phyloP scores from a whole-genome alignment of 176 grass and related monocot species.

The Pontederia crassipes region DNA sequence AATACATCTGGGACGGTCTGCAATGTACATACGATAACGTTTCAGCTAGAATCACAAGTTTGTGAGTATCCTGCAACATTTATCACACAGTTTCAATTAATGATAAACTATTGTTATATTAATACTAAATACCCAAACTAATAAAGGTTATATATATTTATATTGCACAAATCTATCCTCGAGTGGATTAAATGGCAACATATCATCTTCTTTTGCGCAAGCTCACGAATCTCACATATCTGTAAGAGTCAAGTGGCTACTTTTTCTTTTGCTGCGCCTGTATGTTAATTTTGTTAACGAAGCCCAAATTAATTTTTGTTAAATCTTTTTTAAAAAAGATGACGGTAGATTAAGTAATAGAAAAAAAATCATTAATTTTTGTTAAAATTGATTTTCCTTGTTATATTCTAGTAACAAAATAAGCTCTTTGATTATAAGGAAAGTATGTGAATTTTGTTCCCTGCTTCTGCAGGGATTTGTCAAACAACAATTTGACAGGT shows the following conservation, averaged over 20 bases:
- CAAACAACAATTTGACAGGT: too few species aligned
- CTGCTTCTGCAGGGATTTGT: not conserved
- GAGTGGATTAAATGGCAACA: conserved; percentile 24
- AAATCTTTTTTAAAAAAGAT: too few species aligned
- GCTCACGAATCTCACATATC: conserved; percentile 27
- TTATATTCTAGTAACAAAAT: too few species aligned
- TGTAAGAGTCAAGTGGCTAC: conserved; percentile 24
- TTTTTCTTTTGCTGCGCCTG: too few species aligned
- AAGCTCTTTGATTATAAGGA: too few species aligned
- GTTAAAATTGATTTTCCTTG: too few species aligned
- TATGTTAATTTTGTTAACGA: too few species aligned
- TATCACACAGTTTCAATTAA: conserved; percentile 1
- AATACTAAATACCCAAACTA: not conserved
- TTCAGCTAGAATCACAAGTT: conserved; percentile 26
- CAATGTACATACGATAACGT: conserved; percentile 26
- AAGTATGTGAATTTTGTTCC: too few species aligned
- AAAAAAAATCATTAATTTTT: too few species aligned
- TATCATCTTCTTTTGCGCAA: conserved; percentile 31
- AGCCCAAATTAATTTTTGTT: too few species aligned
- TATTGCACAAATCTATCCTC: conserved; percentile 30
- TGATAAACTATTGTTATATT: not conserved
- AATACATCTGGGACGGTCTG: conserved; percentile 40
- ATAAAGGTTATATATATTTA: not conserved
- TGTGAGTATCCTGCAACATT: conserved; percentile 32
- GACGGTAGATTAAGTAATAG: too few species aligned